Evolutionary conservation across 129 eudicot species (phyloP).

Genomic region (Saussurea involucrata): DNA sequence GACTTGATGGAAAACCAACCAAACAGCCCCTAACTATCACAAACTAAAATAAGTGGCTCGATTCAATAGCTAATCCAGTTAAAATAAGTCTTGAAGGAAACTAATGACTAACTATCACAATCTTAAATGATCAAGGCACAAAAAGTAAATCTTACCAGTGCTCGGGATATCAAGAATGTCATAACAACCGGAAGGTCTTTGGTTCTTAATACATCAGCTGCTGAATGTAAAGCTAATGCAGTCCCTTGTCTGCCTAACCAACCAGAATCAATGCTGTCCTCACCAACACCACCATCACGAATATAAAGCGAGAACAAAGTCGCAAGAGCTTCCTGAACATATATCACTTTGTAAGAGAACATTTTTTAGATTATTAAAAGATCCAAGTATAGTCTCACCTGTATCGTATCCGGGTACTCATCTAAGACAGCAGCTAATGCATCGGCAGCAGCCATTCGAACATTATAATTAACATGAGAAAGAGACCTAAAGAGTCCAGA

Average conservation of each 20-base stretch:
- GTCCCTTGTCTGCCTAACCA: conserved; percentile 99
- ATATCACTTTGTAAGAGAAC: conserved; percentile 16
- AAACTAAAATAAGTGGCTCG: not conserved
- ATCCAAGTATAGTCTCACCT: conserved; percentile 41
- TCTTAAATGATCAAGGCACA: not conserved
- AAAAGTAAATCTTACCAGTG: conserved; percentile 59
- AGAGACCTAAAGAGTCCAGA: conserved; percentile 87
- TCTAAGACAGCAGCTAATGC: conserved; percentile 95
- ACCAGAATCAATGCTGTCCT: conserved; percentile 62
- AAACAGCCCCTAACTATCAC: too few relatives aligned
- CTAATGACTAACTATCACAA: not conserved
- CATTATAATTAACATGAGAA: conserved; percentile 83
- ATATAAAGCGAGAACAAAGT: conserved; percentile 89
- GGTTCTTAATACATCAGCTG: conserved; percentile 92
- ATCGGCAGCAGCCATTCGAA: conserved; percentile 93
- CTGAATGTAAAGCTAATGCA: conserved; percentile 79
- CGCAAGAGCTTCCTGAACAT: conserved; percentile 78
- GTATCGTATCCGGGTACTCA: conserved; percentile 92
- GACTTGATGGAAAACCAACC: too few relatives aligned
- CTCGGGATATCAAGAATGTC: conserved; percentile 95
- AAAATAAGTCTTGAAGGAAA: not conserved
- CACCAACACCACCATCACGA: conserved; percentile 72
- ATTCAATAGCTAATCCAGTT: not conserved
- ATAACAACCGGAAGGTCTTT: conserved; percentile 99
- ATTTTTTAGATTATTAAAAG: not conserved